Conservation (phyloP, 805 yeast species). For the Lachancea lanzarotensis region DNA sequence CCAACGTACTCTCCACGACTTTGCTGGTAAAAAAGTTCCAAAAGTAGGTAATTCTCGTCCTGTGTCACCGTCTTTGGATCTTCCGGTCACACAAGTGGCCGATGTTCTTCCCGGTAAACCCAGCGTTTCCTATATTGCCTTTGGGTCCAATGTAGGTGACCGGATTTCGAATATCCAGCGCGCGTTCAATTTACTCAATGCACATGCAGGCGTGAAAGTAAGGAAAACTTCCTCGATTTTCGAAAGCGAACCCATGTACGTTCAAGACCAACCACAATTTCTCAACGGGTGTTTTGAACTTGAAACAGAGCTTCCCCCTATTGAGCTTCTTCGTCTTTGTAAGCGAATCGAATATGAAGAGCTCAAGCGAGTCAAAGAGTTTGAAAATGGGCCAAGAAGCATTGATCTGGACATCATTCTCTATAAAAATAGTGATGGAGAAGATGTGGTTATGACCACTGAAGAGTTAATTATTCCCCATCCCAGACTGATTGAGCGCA, state of each 20-base stretch:
- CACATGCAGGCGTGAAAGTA: conserved; percentile 40
- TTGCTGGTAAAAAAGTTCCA: conserved; percentile 10
- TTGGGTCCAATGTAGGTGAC: conserved; percentile 85
- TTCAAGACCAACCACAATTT: conserved; percentile 70
- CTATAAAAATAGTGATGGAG: conserved; percentile 37
- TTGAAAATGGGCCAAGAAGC: conserved; percentile 88
- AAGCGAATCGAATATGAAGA: conserved; percentile 74
- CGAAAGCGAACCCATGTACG: conserved; percentile 90
- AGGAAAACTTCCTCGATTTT: conserved; percentile 68
- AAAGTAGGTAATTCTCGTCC: not conserved
- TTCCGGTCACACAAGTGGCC: conserved; percentile 28
- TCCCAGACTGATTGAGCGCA: conserved; percentile 76
- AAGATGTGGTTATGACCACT: conserved; percentile 43
- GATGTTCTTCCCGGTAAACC: conserved; percentile 7
- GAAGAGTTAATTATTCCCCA: conserved; percentile 74
- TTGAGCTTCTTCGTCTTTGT: conserved; percentile 50
- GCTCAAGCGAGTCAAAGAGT: conserved; percentile 62
- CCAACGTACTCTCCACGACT: conserved; percentile 38
- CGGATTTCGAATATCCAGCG: conserved; percentile 51
- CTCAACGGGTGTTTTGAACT: conserved; percentile 75
- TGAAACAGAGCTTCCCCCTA: conserved; percentile 57
- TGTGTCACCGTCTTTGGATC: conserved; percentile 22
- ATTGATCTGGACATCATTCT: conserved; percentile 85
- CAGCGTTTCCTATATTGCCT: conserved; percentile 61
- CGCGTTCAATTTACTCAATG: conserved; percentile 42